Evolutionary conservation across 1,139 yeast genomes (phyloP).

Genomic region (Blastobotrys persicus): DNA sequence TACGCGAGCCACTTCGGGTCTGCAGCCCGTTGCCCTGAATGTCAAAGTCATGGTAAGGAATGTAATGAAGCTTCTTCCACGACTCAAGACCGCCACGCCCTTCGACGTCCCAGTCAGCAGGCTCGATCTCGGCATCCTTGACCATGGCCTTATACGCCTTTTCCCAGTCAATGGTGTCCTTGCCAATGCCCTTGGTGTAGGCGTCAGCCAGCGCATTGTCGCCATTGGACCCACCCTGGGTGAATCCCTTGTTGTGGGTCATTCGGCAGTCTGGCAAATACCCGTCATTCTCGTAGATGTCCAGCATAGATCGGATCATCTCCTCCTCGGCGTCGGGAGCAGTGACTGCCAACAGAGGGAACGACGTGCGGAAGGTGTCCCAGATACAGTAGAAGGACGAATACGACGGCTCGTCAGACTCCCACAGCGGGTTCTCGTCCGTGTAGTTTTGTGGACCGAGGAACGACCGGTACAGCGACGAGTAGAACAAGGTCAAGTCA

Average conservation of each 20-base stretch:
- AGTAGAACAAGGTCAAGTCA: conserved; percentile 34
- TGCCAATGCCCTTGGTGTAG: conserved; percentile 35
- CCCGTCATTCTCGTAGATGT: conserved; percentile 40
- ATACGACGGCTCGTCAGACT: conserved; percentile 36
- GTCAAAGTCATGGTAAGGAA: conserved; percentile 16
- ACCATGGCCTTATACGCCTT: conserved; percentile 41
- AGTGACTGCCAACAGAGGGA: conserved; percentile 39
- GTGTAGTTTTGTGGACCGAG: conserved; percentile 42
- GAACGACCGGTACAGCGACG: conserved; percentile 40
- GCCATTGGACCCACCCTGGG: conserved; percentile 45
- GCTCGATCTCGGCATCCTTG: conserved; percentile 40
- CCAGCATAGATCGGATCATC: conserved; percentile 37
- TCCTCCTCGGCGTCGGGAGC: conserved; percentile 39
- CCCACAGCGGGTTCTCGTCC: conserved; percentile 39
- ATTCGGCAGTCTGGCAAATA: conserved; percentile 44
- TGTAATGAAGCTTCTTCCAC: conserved; percentile 16
- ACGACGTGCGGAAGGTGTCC: conserved; percentile 42
- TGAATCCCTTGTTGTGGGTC: conserved; percentile 43
- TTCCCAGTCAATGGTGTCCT: conserved; percentile 35
- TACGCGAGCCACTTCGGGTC: conserved; percentile 41
- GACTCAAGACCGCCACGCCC: conserved; percentile 18
- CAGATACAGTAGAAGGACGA: conserved; percentile 46
- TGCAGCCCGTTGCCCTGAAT: conserved; percentile 15
- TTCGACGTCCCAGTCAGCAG: conserved; percentile 18
- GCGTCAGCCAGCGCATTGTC: conserved; percentile 46